These are phyloP conservation scores for Russula ochroleuca DNA, from an alignment of 768 basidiomycete genomes.

Conservation along the genomic window DNA sequence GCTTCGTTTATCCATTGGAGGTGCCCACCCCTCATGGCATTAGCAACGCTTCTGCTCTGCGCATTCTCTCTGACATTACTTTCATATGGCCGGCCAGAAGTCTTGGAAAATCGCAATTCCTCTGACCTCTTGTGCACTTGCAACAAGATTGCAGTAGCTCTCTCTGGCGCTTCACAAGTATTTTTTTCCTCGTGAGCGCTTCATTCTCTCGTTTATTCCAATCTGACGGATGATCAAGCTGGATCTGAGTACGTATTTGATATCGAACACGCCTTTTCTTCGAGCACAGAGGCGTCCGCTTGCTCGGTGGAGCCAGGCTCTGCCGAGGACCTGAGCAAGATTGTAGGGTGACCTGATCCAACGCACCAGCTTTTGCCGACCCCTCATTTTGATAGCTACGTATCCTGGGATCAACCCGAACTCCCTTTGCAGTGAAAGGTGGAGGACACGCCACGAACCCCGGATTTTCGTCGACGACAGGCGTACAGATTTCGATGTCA, in stretches of 20 bases:
- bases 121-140: neutral
- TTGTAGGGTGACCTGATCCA: conserved; percentile 4
- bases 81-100: too few relatives aligned
- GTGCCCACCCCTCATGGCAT: neutral
- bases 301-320: conserved; percentile 29
- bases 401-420: conserved; percentile 16
- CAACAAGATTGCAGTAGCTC: neutral
- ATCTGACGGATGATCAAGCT: conserved; percentile 1
- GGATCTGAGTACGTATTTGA: conserved; percentile 13
- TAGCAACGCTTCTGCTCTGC: neutral
- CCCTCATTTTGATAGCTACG: neutral
- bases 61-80: neutral
- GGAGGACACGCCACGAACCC: conserved; percentile 29
- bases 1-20: neutral
- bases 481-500: conserved; percentile 31
- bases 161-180: conserved; percentile 4
- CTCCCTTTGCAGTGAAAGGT: conserved; percentile 25
- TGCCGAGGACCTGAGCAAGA: conserved; percentile 20
- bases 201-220: neutral
- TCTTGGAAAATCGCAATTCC: neutral
- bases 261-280: conserved; percentile 6
- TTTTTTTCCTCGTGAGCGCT: neutral
- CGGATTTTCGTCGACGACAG: conserved; percentile 31
- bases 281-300: conserved; percentile 3
- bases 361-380: neutral